Evolutionary conservation across 2,329 filamentous ascomycete species (phyloP), one percentile per base, ranked within the genome.

Genomic region (Phyllosticta capitalensis): DNA sequence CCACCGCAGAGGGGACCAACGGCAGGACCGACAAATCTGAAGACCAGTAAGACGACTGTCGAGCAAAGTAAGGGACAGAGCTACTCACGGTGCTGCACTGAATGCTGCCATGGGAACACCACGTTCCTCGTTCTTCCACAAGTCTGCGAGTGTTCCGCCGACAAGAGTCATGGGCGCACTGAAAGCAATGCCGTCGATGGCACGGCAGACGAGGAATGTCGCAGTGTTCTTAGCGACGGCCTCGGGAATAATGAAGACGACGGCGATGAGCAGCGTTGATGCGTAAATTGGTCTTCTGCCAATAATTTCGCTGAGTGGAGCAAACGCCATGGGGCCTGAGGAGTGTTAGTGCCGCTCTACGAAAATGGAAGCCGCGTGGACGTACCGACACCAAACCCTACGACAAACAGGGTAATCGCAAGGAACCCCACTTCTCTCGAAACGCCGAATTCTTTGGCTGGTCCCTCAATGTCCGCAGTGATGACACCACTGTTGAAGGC

Each of bases 61-160:
- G 28, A 49, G 24, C 26, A 20, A 50, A 51, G 9, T 24, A 20
- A 21, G 4, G 7, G 17, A 14, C 9, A 20, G 9, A n/a, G n/a
- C n/a, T 17, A 59, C 56, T n/a, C 28, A 59, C 0, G 90, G 90
- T 0, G 89, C 89, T 2, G 89, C 89, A 12, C 83, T 87, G 71
- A 94, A 95, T 17, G 88, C 87, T 2, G 89, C 89, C 89, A 95
- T 94, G 19, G 90, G 88, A 1, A 94, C 86, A 67, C 89, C 90
- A 57, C 90, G 82, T 73, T 95, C 89, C 69, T 94, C 89, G 55
- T 86, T 89, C 61, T 76, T 84, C 89, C 89, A 95, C n/a, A 94
- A 72, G 75, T 95, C 90, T 10, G 89, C 87, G 5, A 95, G 75
- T 0, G 88, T 92, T 9, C 90, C 90, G 51, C 89, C 90, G 9